These are phyloP conservation scores for Lentinus polychrous DNA, from an alignment of 1,284 basidiomycete species.

Conservation along the genomic window DNA sequence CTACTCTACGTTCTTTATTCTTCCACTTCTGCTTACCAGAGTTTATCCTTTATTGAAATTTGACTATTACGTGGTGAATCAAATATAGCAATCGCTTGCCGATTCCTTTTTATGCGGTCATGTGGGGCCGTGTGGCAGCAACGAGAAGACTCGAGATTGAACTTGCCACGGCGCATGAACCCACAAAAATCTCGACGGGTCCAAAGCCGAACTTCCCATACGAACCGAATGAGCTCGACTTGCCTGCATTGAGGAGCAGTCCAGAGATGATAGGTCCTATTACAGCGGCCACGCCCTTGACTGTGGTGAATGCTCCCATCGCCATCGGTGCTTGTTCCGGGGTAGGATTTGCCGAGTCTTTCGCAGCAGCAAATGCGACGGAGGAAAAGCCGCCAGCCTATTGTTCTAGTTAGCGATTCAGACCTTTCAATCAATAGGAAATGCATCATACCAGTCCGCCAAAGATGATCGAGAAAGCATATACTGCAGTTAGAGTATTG, in stretches of 20 bases:
- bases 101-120: background rate
- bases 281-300: constrained; percentile 21
- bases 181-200: constrained; percentile 23
- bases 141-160: constrained; percentile 1
- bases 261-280: constrained; percentile 22
- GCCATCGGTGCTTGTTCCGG: constrained; percentile 21
- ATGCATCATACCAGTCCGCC: constrained; percentile 12
- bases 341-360: constrained; percentile 18
- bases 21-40: too few relatives aligned
- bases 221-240: constrained; percentile 8
- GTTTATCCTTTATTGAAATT: too few relatives aligned
- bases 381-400: constrained; percentile 23
- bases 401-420: background rate
- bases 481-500: constrained; percentile 16
- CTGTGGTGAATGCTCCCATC: constrained; percentile 14
- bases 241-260: constrained; percentile 18
- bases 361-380: constrained; percentile 19
- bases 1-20: too few relatives aligned
- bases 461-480: constrained; percentile 21
- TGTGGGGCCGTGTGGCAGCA: background rate
- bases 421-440: background rate
- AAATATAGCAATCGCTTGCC: too few relatives aligned
- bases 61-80: too few relatives aligned
- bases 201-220: constrained; percentile 21
- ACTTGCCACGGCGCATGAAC: constrained; percentile 13